These are phyloP conservation scores for Chlorella sorokiniana DNA, from an alignment of 139 green algal species.

Conservation along the genomic window DNA sequence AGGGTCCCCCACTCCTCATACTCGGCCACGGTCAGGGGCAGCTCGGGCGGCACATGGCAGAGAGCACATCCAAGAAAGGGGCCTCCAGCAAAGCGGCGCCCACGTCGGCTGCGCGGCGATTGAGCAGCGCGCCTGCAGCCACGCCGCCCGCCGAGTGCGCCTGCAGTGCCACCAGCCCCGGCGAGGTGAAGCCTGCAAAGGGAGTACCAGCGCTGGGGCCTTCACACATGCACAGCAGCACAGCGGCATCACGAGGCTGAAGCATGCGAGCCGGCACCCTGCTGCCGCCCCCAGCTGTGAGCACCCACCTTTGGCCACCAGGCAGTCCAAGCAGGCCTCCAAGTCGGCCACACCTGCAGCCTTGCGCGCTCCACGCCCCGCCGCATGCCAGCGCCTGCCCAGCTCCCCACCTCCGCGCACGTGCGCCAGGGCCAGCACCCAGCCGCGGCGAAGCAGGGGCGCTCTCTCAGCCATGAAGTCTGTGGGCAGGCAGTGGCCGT, in stretches of 20 bases:
- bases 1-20: slow-evolving; percentile 66
- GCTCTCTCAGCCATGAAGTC: slow-evolving; percentile 56
- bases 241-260: background rate
- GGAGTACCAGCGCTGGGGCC: background rate
- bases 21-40: slow-evolving; percentile 84
- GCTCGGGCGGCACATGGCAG: slow-evolving; percentile 62
- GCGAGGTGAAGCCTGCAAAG: slow-evolving; percentile 22
- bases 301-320: slow-evolving; percentile 41
- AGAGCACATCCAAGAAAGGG: slow-evolving; percentile 87
- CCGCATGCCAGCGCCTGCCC: slow-evolving; percentile 74
- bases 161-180: slow-evolving; percentile 39
- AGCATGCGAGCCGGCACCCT: background rate
- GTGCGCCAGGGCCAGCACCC: slow-evolving; percentile 67
- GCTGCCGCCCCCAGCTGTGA: too few species aligned
- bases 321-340: slow-evolving; percentile 47
- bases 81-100: slow-evolving; percentile 62
- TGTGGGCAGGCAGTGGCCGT: slow-evolving; percentile 69
- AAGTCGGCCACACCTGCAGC: slow-evolving; percentile 57
- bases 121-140: slow-evolving; percentile 34
- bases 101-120: slow-evolving; percentile 18
- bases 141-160: slow-evolving; percentile 52
- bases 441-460: slow-evolving; percentile 65
- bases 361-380: slow-evolving; percentile 53
- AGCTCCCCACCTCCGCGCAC: slow-evolving; percentile 81
- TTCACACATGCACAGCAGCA: background rate